Evolutionary conservation across 192 early-diverging fungal genomes (phyloP), one percentile per base, ranked within the genome.

Genomic region (Cladochytrium replicatum): DNA sequence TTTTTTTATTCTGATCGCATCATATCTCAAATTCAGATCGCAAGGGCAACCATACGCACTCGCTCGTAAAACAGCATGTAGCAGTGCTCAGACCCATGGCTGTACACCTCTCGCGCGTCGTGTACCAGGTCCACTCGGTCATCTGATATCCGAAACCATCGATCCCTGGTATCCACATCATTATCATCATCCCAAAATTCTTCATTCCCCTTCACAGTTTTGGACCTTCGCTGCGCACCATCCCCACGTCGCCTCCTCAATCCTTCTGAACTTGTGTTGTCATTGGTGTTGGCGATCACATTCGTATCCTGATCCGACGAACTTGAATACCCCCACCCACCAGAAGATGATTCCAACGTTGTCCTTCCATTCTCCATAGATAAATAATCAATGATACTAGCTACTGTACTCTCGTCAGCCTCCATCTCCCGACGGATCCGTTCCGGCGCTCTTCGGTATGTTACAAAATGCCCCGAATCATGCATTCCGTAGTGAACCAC

Each of bases 401-500:
- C 13, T 4, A 29, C n/a, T 6, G 25, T 23, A 17, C 50, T 13
- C 44, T 54, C 43, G 22, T 52, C n/a, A 26, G n/a, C 19, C 29
- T 52, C 22, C 50, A 13, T 19, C 50, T 47, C 9, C 6, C 29
- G 15, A n/a, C n/a, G n/a, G n/a, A n/a, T n/a, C n/a, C n/a, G n/a
- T n/a, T n/a, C n/a, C n/a, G n/a, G n/a, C 23, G 69, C 43, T 32
- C 69, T 46, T 26, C 93, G 75, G 58, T 91, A 93, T 0, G 89
- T 83, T 24, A 87, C 75, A 74, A 89, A 97, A 50, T 97, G 93
- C 4, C 93, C 93, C 2, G 75, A 82, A 31, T 92, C 74, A 61
- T 97, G 93, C 0, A 62, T 67, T 4, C 93, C 93, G 22, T 77
- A 67, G 55, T 97, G 93, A 1, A 91, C 69, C 21, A 97, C 80